Evolutionary conservation across 1,284 basidiomycete species (phyloP).

Genomic region (Rhodotorula sp.): DNA sequence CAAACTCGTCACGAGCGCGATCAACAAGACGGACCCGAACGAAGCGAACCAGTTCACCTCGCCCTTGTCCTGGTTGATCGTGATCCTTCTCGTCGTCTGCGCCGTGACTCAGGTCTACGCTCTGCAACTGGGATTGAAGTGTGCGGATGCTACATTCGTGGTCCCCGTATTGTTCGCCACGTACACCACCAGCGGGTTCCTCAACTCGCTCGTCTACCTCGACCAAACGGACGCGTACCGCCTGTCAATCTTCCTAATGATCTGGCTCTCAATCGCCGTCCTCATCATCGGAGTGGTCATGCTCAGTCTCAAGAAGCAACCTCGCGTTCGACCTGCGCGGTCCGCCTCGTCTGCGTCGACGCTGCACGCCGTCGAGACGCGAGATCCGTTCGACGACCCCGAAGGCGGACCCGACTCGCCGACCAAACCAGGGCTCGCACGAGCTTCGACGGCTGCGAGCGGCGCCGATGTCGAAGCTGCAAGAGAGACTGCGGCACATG

Average conservation of each 20-base stretch:
- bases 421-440: constrained; percentile 7
- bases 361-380: not conserved
- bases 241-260: constrained; percentile 64
- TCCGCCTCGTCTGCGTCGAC: constrained; percentile 12
- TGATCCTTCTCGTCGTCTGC: constrained; percentile 71
- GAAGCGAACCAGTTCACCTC: constrained; percentile 61
- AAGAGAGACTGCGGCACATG: not conserved
- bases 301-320: constrained; percentile 48
- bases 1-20: constrained; percentile 40
- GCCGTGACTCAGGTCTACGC: constrained; percentile 87
- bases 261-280: constrained; percentile 76
- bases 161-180: constrained; percentile 53
- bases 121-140: constrained; percentile 43
- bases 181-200: constrained; percentile 52
- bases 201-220: constrained; percentile 59
- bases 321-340: not conserved
- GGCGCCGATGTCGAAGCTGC: not conserved
- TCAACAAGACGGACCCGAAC: constrained; percentile 32
- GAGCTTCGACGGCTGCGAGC: not conserved
- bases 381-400: constrained; percentile 25
- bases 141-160: constrained; percentile 59
- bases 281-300: constrained; percentile 83
- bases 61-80: constrained; percentile 73
- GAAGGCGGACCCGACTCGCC: constrained; percentile 2
- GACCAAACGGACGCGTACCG: constrained; percentile 30